phyloP scores from a whole-genome alignment of 225 moss, liverwort and hornwort genomes.

The Marchantia polymorpha region DNA sequence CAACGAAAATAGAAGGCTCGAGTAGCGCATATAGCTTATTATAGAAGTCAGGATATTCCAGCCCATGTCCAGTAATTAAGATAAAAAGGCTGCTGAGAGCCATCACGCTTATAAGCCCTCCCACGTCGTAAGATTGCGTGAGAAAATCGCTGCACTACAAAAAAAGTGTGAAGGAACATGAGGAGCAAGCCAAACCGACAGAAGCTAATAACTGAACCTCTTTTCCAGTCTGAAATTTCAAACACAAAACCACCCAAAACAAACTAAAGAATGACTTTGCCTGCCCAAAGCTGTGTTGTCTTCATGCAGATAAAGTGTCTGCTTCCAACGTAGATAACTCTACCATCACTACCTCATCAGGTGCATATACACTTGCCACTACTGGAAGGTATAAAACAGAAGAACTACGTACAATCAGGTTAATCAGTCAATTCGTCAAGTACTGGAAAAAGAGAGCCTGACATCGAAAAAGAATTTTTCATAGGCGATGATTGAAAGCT shows the following conservation, averaged over 20 bases:
- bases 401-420: too few relatives aligned
- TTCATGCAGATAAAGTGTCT: neutral
- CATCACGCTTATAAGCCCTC: constrained; percentile 94
- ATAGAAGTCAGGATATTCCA: constrained; percentile 97
- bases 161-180: neutral
- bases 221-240: neutral
- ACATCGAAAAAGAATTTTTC: too few relatives aligned
- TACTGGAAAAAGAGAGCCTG: too few relatives aligned
- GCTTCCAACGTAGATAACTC: neutral
- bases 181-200: neutral
- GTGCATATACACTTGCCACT: too few relatives aligned
- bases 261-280: too few relatives aligned
- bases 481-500: neutral
- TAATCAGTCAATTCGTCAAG: too few relatives aligned
- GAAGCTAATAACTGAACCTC: neutral
- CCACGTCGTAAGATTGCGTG: constrained; percentile 80
- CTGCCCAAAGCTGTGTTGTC: neutral
- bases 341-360: neutral
- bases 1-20: constrained; percentile 93
- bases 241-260: neutral
- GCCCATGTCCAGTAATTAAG: constrained; percentile 72
- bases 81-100: constrained; percentile 87
- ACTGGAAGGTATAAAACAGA: too few relatives aligned
- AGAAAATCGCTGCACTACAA: constrained; percentile 76
- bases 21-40: constrained; percentile 92